phyloP scores from a whole-genome alignment of 2,329 filamentous ascomycete genomes.

The Hypoxylon sp. region DNA sequence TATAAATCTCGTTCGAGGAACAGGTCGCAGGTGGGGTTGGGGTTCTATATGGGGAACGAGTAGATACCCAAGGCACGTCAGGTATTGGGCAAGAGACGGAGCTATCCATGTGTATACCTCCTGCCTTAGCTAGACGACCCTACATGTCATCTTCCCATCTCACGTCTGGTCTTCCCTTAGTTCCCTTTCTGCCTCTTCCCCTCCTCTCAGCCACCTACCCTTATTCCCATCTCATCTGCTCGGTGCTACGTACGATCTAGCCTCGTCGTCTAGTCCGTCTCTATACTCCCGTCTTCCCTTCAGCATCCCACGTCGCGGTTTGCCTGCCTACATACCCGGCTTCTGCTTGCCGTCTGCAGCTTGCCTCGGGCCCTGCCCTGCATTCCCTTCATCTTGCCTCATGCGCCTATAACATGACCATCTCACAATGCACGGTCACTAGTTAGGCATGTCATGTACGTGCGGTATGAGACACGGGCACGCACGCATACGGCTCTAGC shows the following conservation, averaged over 20 bases:
- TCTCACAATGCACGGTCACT: background rate
- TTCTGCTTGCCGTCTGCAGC: background rate
- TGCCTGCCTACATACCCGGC: background rate
- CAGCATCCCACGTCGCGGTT: too few species aligned
- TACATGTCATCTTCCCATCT: background rate
- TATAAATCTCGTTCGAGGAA: background rate
- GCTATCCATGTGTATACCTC: background rate
- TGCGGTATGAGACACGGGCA: background rate
- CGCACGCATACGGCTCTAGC: constrained; percentile 1
- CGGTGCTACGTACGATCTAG: background rate
- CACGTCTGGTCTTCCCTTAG: background rate
- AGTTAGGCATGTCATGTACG: too few species aligned
- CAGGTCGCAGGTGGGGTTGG: background rate
- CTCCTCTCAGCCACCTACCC: background rate
- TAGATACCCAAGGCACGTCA: background rate
- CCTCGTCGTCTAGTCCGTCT: too few species aligned
- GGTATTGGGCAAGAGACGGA: background rate
- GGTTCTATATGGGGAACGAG: background rate
- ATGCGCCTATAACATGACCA: background rate
- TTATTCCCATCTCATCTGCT: background rate
- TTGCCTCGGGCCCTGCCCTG: background rate
- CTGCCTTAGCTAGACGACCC: too few species aligned
- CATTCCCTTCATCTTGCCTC: background rate
- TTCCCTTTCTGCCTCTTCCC: background rate
- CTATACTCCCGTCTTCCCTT: background rate